Evolutionary conservation across 164 flowering plant genomes (phyloP).

Genomic region (Aristolochia californica): DNA sequence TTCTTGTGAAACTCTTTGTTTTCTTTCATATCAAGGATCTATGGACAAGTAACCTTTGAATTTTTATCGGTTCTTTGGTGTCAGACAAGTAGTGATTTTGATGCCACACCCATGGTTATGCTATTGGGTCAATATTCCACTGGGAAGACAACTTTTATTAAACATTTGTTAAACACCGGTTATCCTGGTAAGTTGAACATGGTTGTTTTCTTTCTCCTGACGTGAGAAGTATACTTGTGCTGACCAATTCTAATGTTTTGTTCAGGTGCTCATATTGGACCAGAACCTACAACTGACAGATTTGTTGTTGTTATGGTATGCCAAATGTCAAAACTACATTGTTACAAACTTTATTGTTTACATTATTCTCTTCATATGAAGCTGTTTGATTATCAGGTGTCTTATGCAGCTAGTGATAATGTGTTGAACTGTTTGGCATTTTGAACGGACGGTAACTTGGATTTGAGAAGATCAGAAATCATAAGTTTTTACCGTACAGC

Average conservation of each 20-base stretch:
- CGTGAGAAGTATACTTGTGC: not conserved
- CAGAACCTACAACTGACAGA: conserved; percentile 96
- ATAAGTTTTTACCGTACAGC: too few species aligned
- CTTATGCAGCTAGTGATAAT: too few species aligned
- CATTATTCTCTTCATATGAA: too few species aligned
- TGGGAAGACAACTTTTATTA: conserved; percentile 98
- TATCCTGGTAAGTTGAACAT: conserved; percentile 62
- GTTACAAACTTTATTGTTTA: too few species aligned
- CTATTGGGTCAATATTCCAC: conserved; percentile 98
- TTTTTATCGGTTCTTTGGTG: conserved; percentile 1
- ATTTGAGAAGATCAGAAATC: too few species aligned
- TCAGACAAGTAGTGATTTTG: conserved; percentile 96
- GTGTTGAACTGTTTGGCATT: too few species aligned
- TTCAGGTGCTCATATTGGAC: conserved; percentile 95
- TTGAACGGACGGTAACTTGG: too few species aligned
- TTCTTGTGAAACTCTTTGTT: too few species aligned
- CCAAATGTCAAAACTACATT: too few species aligned
- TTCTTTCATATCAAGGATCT: too few species aligned
- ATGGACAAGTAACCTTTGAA: too few species aligned
- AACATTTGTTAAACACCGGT: conserved; percentile 59
- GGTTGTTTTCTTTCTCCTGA: conserved; percentile 3
- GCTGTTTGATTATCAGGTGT: too few species aligned
- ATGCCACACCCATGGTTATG: conserved; percentile 99
- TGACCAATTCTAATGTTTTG: conserved; percentile 6
- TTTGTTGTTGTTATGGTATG: conserved; percentile 94